Conservation (phyloP, 2,329 filamentous ascomycete genomes). For the Trichoderma asperellum region DNA sequence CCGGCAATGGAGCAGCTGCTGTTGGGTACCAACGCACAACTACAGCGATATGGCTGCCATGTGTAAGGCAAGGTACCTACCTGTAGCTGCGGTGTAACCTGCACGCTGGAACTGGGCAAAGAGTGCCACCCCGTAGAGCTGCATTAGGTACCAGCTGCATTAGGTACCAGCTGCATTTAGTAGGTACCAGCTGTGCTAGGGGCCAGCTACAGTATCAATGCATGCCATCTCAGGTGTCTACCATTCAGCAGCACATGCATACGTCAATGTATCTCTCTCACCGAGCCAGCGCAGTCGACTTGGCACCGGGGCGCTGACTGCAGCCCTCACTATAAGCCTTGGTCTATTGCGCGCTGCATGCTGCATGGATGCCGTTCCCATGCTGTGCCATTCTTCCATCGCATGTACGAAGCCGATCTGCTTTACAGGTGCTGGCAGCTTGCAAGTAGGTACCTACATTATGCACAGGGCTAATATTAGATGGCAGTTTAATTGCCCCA, state of each 20-base stretch:
- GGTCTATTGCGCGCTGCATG: neutral
- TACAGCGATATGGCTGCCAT: neutral
- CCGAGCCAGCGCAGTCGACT: slow-evolving; percentile 5
- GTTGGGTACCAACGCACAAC: neutral
- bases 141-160: neutral
- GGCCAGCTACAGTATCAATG: neutral
- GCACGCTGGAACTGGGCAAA: neutral
- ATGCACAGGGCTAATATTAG: neutral
- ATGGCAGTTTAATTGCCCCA: neutral
- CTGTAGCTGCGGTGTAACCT: neutral
- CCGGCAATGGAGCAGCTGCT: too few relatives aligned
- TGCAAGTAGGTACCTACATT: neutral
- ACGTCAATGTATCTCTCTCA: neutral
- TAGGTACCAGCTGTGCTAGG: neutral
- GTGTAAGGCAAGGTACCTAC: neutral
- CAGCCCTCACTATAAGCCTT: neutral
- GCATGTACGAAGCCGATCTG: neutral
- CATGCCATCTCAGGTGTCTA: neutral
- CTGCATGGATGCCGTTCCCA: neutral
- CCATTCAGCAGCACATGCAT: neutral
- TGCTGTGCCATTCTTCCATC: slow-evolving; percentile 3
- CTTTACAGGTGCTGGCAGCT: neutral
- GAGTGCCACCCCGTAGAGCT: neutral
- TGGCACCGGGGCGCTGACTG: slow-evolving; percentile 9
- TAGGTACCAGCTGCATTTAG: neutral